phyloP scores from a whole-genome alignment of 2,329 filamentous ascomycete species.

The Alternaria dauci region DNA sequence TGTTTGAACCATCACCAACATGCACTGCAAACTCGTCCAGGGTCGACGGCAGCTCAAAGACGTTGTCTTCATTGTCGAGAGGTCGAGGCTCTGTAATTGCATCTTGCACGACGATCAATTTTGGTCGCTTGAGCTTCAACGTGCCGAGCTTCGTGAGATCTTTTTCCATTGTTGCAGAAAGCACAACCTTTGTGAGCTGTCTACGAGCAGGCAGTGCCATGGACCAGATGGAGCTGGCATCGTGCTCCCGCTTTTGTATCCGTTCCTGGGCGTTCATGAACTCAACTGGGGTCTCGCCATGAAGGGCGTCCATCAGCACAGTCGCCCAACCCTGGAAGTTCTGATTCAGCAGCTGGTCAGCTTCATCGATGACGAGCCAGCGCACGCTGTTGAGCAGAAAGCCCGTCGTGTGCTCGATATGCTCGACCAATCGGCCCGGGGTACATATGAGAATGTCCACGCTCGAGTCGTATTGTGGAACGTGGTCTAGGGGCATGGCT shows the following conservation, averaged over 20 bases:
- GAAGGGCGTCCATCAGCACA: slow-evolving; percentile 68
- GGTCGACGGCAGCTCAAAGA: slow-evolving; percentile 65
- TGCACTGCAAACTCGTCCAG: slow-evolving; percentile 59
- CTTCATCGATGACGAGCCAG: slow-evolving; percentile 94
- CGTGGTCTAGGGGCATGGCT: slow-evolving; percentile 65
- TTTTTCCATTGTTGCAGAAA: slow-evolving; percentile 91
- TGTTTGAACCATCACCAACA: slow-evolving; percentile 60
- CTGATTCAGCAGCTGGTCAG: slow-evolving; percentile 88
- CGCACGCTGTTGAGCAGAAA: slow-evolving; percentile 80
- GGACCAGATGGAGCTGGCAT: slow-evolving; percentile 48
- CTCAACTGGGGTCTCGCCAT: slow-evolving; percentile 59
- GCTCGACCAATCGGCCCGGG: slow-evolving; percentile 89
- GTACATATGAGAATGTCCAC: slow-evolving; percentile 92
- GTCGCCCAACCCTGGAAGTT: slow-evolving; percentile 92
- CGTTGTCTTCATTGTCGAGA: slow-evolving; percentile 41
- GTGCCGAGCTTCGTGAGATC: slow-evolving; percentile 82
- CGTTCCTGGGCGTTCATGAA: slow-evolving; percentile 62
- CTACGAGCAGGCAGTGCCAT: slow-evolving; percentile 41
- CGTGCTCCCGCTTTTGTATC: slow-evolving; percentile 55
- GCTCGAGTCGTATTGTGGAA: slow-evolving; percentile 72
- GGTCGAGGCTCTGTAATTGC: slow-evolving; percentile 35
- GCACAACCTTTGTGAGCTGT: slow-evolving; percentile 77
- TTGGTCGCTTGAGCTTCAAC: slow-evolving; percentile 76
- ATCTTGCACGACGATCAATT: slow-evolving; percentile 77
- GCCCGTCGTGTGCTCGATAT: slow-evolving; percentile 82